Conservation (phyloP, 805 yeast genomes). For the Komagataella phaffii region DNA sequence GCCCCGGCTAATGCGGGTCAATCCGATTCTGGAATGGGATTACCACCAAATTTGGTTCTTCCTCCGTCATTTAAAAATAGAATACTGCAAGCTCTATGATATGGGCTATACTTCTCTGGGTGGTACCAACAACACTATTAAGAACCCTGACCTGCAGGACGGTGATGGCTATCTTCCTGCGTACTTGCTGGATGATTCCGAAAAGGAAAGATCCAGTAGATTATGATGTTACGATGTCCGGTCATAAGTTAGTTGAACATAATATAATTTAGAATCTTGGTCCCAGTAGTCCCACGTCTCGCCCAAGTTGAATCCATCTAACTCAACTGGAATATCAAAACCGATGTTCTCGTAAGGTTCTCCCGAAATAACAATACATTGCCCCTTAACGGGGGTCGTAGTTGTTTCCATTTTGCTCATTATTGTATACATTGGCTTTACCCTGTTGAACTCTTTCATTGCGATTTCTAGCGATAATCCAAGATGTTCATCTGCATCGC, state of each 20-base stretch:
- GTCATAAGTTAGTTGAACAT: constrained; percentile 52
- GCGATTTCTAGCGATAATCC: constrained; percentile 60
- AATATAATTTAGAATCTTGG: constrained; percentile 49
- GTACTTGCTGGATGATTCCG: constrained; percentile 43
- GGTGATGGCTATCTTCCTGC: constrained; percentile 31
- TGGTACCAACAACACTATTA: constrained; percentile 54
- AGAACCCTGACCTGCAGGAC: constrained; percentile 46
- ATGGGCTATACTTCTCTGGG: constrained; percentile 86
- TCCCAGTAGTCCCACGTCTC: constrained; percentile 68
- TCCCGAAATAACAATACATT: constrained; percentile 68
- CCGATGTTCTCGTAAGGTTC: constrained; percentile 84
- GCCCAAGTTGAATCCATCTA: constrained; percentile 14
- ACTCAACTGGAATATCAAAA: constrained; percentile 51
- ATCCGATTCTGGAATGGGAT: constrained; percentile 84
- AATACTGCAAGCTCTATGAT: constrained; percentile 70
- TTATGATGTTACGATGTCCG: neutral
- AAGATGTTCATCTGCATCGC: constrained; percentile 44
- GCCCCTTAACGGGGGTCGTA: constrained; percentile 31
- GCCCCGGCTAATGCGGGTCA: constrained; percentile 78
- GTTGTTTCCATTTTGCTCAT: constrained; percentile 63
- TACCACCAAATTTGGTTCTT: constrained; percentile 81
- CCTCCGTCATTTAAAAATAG: constrained; percentile 38
- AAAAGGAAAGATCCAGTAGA: constrained; percentile 37
- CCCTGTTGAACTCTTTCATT: constrained; percentile 31
- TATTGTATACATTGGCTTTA: constrained; percentile 54